Evolutionary conservation across 169 alveolate species (phyloP).

Genomic region (Amoebophrya sp.): DNA sequence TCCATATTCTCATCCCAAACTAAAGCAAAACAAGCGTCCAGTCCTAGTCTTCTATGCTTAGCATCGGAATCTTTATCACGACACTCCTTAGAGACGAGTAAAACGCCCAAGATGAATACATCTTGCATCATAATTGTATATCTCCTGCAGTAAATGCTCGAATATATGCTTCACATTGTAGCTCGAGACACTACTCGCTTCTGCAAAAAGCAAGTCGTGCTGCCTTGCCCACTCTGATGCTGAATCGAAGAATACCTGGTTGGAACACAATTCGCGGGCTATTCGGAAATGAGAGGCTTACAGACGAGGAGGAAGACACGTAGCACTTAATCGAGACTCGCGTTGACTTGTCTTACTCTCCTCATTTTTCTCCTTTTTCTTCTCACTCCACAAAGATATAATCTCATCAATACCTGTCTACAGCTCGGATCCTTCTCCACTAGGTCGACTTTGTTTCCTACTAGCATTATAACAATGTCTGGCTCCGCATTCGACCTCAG

Average conservation of each 20-base stretch:
- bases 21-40: too few relatives aligned
- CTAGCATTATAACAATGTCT: conserved; percentile 89
- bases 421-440: conserved; percentile 75
- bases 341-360: not conserved
- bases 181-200: not conserved
- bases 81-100: too few relatives aligned
- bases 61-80: too few relatives aligned
- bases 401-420: conserved; percentile 69
- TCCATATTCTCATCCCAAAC: too few relatives aligned
- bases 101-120: too few relatives aligned
- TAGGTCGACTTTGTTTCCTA: conserved; percentile 95
- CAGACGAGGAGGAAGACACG: not conserved
- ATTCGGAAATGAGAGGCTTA: not conserved
- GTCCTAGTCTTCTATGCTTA: too few relatives aligned
- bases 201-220: not conserved
- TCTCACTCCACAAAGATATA: not conserved
- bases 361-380: not conserved
- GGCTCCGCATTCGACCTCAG: conserved; percentile 90
- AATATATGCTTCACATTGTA: not conserved
- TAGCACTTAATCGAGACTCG: too few relatives aligned
- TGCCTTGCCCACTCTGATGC: not conserved
- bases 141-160: not conserved
- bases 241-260: not conserved
- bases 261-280: not conserved
- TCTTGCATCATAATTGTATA: too few relatives aligned